Evolutionary conservation across 2,329 filamentous ascomycete species (phyloP), one percentile per base, ranked within the genome.

Genomic region (Graphiopsis chlorocephala): DNA sequence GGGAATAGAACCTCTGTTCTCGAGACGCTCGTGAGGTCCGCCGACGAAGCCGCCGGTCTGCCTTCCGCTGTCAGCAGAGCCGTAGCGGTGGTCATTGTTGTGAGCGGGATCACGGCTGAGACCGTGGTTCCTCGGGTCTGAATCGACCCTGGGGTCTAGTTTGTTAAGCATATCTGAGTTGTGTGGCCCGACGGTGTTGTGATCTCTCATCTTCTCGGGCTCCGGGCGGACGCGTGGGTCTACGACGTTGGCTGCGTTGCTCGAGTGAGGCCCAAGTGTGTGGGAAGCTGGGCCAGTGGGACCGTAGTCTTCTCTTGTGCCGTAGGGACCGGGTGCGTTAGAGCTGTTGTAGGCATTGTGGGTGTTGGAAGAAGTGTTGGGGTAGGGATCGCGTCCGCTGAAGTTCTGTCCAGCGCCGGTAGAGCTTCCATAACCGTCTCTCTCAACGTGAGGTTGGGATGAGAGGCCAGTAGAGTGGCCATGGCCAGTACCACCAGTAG

Each of bases 201-300:
- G 57, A n/a, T 50, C 31, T 17, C 17, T 33, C 53, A 64, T 57
- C 53, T 64, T 64, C 53, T 58, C 45, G 26, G 53, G 61, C 23
- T 64, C 52, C 12, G 61, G 55, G 15, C 65, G 67, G n/a, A 70
- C 68, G 11, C 63, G 62, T 33, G 68, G 68, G 35, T 70, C 69
- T 12, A 58, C 61, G 1, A 48, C 58, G 64, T 70, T 69, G 55
- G 66, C 29, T 23, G 61, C 52, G 64, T 73, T 70, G 58, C 67
- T 70, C 1, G 68, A 68, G 56, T 74, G 72, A 11, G 73, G 70
- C 68, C 61, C 61, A 12, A 58, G 26, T 7, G 53, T 58, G 52
- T 58, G 52, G n/a, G 61, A 64, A 11, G 50, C 45, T 28, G 52
- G 42, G 26, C 55, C 53, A 14, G 28, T 48, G 26, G 52, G 17